Evolutionary conservation across 164 flowering plant genomes (phyloP).

Genomic region (Amborella trichopoda): DNA sequence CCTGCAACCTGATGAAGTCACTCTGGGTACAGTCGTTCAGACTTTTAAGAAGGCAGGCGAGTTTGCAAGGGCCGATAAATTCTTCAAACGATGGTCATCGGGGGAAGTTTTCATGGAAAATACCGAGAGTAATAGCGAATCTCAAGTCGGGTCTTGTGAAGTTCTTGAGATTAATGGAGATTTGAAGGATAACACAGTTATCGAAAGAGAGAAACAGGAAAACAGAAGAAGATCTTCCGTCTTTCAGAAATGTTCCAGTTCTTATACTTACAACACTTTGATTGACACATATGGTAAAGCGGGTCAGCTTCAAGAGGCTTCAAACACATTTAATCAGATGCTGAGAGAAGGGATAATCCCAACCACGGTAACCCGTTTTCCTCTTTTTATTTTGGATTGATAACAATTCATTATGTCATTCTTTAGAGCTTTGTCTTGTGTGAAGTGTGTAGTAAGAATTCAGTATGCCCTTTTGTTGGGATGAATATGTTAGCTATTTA

Average conservation of each 20-base stretch:
- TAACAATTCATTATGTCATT: too few relatives aligned
- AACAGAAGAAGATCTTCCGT: background rate
- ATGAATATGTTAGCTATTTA: too few relatives aligned
- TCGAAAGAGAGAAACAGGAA: too few relatives aligned
- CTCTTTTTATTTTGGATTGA: too few relatives aligned
- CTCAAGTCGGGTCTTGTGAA: conserved; percentile 5
- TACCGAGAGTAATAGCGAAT: background rate
- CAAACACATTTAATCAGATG: conserved; percentile 51
- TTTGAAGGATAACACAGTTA: too few relatives aligned
- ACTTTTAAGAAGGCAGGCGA: conserved; percentile 71
- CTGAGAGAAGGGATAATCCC: conserved; percentile 60
- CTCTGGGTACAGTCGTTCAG: conserved; percentile 77
- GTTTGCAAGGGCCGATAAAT: conserved; percentile 62
- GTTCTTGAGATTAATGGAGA: too few relatives aligned
- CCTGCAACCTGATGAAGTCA: conserved; percentile 86
- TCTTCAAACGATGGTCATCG: conserved; percentile 65
- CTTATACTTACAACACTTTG: conserved; percentile 63
- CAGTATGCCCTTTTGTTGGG: too few relatives aligned
- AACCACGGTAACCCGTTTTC: conserved; percentile 55
- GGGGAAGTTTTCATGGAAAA: conserved; percentile 12
- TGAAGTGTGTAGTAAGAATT: too few relatives aligned
- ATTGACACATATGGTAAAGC: conserved; percentile 90
- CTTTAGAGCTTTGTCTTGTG: too few relatives aligned
- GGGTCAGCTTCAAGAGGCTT: conserved; percentile 71
- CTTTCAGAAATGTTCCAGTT: conserved; percentile 24